Conservation (phyloP, 1,284 basidiomycete species). For the Leccinum pachyderme region DNA sequence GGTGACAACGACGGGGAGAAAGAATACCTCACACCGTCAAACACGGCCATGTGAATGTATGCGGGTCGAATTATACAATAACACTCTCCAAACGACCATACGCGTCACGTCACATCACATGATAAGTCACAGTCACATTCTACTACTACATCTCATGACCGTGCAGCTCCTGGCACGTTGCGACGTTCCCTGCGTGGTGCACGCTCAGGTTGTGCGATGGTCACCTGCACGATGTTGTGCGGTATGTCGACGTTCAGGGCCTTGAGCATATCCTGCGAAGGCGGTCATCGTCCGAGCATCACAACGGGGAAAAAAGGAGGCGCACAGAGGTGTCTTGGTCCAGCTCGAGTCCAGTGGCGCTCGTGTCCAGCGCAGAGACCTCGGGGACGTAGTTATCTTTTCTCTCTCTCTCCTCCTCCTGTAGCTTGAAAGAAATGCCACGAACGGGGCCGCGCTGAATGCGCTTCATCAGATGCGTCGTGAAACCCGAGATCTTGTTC, state of each 20-base stretch:
- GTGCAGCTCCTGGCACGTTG: slow-evolving; percentile 82
- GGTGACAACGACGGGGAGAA: slow-evolving; percentile 34
- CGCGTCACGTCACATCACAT: not conserved
- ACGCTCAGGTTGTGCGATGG: slow-evolving; percentile 72
- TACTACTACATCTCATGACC: slow-evolving; percentile 24
- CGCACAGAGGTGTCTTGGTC: slow-evolving; percentile 89
- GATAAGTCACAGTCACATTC: not conserved
- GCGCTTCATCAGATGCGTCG: slow-evolving; percentile 99
- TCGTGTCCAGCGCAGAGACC: slow-evolving; percentile 88
- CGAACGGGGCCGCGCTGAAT: slow-evolving; percentile 99
- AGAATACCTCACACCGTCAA: slow-evolving; percentile 34
- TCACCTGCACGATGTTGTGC: slow-evolving; percentile 68
- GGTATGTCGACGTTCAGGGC: slow-evolving; percentile 91
- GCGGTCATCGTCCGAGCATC: not conserved
- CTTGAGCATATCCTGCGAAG: slow-evolving; percentile 73
- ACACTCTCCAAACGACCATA: not conserved
- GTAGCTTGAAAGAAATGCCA: slow-evolving; percentile 99
- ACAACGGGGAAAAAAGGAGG: slow-evolving; percentile 7
- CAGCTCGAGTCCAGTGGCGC: slow-evolving; percentile 74
- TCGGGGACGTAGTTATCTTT: slow-evolving; percentile 99
- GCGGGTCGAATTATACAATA: not conserved
- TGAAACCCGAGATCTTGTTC: slow-evolving; percentile 99
- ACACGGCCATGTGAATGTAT: slow-evolving; percentile 23
- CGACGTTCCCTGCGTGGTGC: slow-evolving; percentile 73
- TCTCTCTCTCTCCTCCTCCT: slow-evolving; percentile 99